A percentile compares a stretch with the other conserved stretches of the same genome.
Evolutionary conservation across 148 eudicot species (phyloP).

Genomic region (Rhododendron simsii): DNA sequence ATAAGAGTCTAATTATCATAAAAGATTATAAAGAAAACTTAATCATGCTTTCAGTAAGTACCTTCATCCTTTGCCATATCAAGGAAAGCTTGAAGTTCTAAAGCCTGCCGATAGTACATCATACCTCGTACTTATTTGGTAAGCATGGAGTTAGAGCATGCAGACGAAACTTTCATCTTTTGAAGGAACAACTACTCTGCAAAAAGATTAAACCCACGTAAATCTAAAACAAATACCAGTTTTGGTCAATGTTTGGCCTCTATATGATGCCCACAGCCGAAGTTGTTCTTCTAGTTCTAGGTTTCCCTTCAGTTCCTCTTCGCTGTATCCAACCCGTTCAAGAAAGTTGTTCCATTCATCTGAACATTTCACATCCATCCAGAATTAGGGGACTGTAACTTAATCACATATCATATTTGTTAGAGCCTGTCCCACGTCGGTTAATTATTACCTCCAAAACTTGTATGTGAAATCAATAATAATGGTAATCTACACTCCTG

Average conservation of each 20-base stretch:
- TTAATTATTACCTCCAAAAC: background rate
- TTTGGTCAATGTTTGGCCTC: slow-evolving; percentile 70
- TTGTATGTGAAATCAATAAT: background rate
- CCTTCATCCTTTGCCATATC: slow-evolving; percentile 72
- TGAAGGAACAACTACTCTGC: background rate
- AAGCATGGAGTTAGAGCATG: slow-evolving; percentile 7
- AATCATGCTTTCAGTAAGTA: slow-evolving; percentile 9
- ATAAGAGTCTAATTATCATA: background rate
- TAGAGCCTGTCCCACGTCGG: background rate
- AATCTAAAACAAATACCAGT: slow-evolving; percentile 38
- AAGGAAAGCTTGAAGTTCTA: slow-evolving; percentile 74
- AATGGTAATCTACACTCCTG: too few species aligned
- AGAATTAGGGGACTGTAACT: slow-evolving; percentile 4
- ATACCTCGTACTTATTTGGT: slow-evolving; percentile 56
- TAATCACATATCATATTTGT: background rate
- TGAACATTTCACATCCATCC: slow-evolving; percentile 12
- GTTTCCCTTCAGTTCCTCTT: slow-evolving; percentile 47
- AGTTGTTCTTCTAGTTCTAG: slow-evolving; percentile 43
- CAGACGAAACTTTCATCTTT: background rate
- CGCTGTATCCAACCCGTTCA: slow-evolving; percentile 19
- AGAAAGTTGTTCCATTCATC: slow-evolving; percentile 70
- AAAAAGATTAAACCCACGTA: background rate
- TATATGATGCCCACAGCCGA: slow-evolving; percentile 66
- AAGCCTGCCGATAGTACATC: slow-evolving; percentile 72
- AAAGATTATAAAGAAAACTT: background rate